Conservation (phyloP, 176 grass and related monocot genomes). For the Oryza australiensis region DNA sequence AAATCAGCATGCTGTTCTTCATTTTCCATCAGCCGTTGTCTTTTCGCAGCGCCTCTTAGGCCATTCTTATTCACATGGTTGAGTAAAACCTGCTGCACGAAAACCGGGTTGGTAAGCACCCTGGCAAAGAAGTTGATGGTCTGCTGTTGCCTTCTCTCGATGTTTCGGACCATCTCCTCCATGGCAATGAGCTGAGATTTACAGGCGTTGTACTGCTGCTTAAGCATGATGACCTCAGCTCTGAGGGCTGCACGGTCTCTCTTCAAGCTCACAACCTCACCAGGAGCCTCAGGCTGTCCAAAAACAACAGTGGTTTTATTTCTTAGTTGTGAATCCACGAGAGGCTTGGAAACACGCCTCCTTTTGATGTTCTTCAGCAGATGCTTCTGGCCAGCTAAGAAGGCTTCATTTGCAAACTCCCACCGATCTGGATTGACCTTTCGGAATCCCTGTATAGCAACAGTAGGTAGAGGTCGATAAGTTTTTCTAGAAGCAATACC, state of each 20-base stretch:
- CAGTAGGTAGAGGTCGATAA: neutral
- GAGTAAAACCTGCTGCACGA: conserved; percentile 33
- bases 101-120: conserved; percentile 35
- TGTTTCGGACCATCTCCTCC: conserved; percentile 45
- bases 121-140: conserved; percentile 34
- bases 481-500: neutral
- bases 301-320: neutral
- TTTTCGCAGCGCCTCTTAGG: conserved; percentile 1
- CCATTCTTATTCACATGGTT: conserved; percentile 18
- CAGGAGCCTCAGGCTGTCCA: neutral
- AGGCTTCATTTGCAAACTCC: conserved; percentile 55
- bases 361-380: conserved; percentile 51
- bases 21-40: conserved; percentile 28
- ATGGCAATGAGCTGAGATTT: conserved; percentile 48
- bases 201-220: conserved; percentile 26
- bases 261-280: conserved; percentile 22
- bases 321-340: neutral
- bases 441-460: conserved; percentile 48
- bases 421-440: conserved; percentile 49
- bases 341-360: conserved; percentile 31
- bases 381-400: conserved; percentile 52
- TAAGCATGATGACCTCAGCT: conserved; percentile 47
- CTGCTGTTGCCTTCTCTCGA: conserved; percentile 49
- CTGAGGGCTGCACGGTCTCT: conserved; percentile 37
- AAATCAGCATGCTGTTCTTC: conserved; percentile 8